phyloP scores from a whole-genome alignment of 2,329 filamentous ascomycete species.

The Phaeomoniella chlamydospora region DNA sequence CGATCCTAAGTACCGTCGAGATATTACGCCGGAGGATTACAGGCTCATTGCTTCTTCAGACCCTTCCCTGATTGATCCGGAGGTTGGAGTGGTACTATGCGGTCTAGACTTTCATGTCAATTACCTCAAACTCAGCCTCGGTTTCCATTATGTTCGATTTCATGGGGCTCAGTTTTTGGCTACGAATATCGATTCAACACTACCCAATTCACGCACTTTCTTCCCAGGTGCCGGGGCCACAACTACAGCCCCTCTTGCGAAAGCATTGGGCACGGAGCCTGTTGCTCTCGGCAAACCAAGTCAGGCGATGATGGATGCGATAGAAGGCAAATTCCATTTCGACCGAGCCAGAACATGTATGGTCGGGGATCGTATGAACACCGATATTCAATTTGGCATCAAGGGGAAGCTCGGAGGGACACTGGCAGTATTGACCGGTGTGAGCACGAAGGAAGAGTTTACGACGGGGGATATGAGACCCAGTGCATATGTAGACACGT shows the following conservation, averaged over 20 bases:
- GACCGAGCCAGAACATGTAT: conserved; percentile 79
- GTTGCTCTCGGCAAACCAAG: conserved; percentile 82
- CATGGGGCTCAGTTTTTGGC: conserved; percentile 73
- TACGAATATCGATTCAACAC: conserved; percentile 82
- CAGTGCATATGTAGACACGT: not conserved
- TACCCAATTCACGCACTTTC: conserved; percentile 66
- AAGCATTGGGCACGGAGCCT: conserved; percentile 55
- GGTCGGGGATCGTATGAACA: conserved; percentile 87
- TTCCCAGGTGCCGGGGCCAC: conserved; percentile 79
- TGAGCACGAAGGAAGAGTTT: conserved; percentile 61
- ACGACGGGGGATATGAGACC: not conserved
- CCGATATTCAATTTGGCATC: conserved; percentile 90
- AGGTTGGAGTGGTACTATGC: conserved; percentile 77
- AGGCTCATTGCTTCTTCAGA: conserved; percentile 55
- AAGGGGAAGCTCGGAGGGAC: conserved; percentile 85
- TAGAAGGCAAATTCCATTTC: conserved; percentile 89
- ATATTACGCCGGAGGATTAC: conserved; percentile 72
- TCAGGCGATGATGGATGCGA: conserved; percentile 98
- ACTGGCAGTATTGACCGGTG: conserved; percentile 78
- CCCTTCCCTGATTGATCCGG: conserved; percentile 62
- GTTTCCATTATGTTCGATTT: conserved; percentile 69
- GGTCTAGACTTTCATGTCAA: conserved; percentile 92
- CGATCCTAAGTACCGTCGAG: conserved; percentile 60
- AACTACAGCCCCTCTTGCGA: conserved; percentile 63
- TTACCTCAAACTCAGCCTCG: conserved; percentile 79